Base-by-base conservation (phyloP, 2,329 filamentous ascomycete species). In the Alternaria atra region DNA sequence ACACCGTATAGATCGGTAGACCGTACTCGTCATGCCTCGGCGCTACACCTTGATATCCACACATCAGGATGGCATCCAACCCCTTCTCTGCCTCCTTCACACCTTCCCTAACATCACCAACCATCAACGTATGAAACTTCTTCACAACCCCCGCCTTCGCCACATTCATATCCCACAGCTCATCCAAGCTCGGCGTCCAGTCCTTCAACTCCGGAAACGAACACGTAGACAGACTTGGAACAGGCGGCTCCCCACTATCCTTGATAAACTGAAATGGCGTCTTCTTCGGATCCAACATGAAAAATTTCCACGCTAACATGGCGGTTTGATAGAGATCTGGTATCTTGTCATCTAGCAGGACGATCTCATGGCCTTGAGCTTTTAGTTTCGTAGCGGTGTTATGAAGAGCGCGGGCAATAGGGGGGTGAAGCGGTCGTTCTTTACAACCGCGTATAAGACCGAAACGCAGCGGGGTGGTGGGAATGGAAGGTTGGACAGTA, bases 1-100 rank as follows among this genome's bases (percentile, higher is more conserved):
- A 61, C 17, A 81, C 69, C 0, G 85, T 87, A 53, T 84, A 85
- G 0, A 79, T 71, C 1, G 81, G 76, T 0, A 78, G 29, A 0
- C 83, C 80, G 70, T 83, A 87, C 0, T 76, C 80, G 68, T 88
- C 85, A 67, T 87, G 84, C 17, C 75, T 76, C 0, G 84, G 81
- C 0, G 86, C 85, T 0, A 84, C 86, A 12, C 76, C 80, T 64
- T 84, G 82, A 6, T 84, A 81, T 4, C 80, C 79, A 4, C 83
- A 80, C 53, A 79, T 80, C n/a, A 88, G 52, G 0, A 87, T 71
- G 0, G 81, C 82, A 71, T 88, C 86, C 4, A 88, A 71, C 7
- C 77, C 68, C 17, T 84, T 69, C 17, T 80, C 70, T 1, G 78
- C 71, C 2, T 15, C 10, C 20, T 7, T 6, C 10, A 32, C 20